These are phyloP conservation scores for Alternaria brassicae DNA, from an alignment of 2,329 filamentous ascomycete genomes.

Conservation along the genomic window DNA sequence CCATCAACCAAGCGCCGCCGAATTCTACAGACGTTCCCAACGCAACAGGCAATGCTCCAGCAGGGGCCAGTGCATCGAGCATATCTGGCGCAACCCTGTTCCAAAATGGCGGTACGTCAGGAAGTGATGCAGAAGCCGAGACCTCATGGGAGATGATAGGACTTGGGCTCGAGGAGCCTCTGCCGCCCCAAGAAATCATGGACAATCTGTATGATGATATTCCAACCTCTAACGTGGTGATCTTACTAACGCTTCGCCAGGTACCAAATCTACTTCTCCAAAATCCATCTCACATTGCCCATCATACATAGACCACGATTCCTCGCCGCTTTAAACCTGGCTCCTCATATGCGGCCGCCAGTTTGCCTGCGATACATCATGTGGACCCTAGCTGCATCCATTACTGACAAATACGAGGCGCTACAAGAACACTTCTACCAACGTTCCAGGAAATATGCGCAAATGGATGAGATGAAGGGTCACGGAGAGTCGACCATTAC, in stretches of 20 bases:
- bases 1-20: constrained; percentile 34
- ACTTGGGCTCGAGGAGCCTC: constrained; percentile 79
- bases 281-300: constrained; percentile 82
- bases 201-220: constrained; percentile 74
- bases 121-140: constrained; percentile 29
- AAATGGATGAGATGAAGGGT: constrained; percentile 88
- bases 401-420: constrained; percentile 79
- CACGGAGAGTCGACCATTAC: constrained; percentile 90
- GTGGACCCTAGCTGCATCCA: constrained; percentile 90
- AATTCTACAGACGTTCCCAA: constrained; percentile 30
- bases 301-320: constrained; percentile 92
- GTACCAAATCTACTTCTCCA: constrained; percentile 87
- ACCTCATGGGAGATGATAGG: constrained; percentile 88
- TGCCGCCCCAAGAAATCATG: constrained; percentile 80
- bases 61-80: constrained; percentile 18
- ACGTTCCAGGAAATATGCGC: constrained; percentile 85
- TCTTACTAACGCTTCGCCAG: constrained; percentile 52
- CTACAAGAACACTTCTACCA: constrained; percentile 90
- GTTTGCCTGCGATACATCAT: constrained; percentile 91
- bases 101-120: constrained; percentile 22
- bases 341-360: constrained; percentile 84
- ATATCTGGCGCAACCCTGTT: constrained; percentile 29
- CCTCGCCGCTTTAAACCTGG: constrained; percentile 84
- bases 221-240: not conserved
- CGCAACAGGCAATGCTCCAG: constrained; percentile 16